phyloP scores from a whole-genome alignment of 1,139 yeast genomes.

The Sugiyamaella castrensis region DNA sequence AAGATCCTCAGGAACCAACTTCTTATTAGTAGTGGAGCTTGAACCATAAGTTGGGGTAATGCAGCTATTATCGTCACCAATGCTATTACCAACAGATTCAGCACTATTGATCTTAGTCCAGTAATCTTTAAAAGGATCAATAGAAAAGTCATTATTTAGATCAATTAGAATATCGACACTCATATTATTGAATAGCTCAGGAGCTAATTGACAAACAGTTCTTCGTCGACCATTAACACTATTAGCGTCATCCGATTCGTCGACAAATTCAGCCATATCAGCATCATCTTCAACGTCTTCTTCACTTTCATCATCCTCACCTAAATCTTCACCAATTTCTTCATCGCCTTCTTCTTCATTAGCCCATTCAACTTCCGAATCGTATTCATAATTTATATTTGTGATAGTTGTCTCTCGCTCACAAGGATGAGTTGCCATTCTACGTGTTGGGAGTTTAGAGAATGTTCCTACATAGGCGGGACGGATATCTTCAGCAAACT shows the following conservation, averaged over 20 bases:
- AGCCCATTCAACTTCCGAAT: slow-evolving; percentile 74
- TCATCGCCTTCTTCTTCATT: slow-evolving; percentile 54
- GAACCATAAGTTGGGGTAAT: neutral
- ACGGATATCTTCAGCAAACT: slow-evolving; percentile 77
- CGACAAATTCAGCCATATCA: slow-evolving; percentile 66
- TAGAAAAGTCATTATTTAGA: slow-evolving; percentile 43
- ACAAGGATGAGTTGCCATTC: slow-evolving; percentile 38
- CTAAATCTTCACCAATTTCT: slow-evolving; percentile 53
- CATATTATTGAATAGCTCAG: slow-evolving; percentile 21
- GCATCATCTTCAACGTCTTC: slow-evolving; percentile 36
- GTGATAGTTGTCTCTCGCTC: slow-evolving; percentile 29
- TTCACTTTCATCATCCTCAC: slow-evolving; percentile 25
- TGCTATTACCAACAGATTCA: neutral
- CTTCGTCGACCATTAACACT: slow-evolving; percentile 14
- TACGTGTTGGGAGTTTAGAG: slow-evolving; percentile 36
- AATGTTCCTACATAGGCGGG: slow-evolving; percentile 86
- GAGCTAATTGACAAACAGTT: slow-evolving; percentile 45
- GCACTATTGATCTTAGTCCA: slow-evolving; percentile 46
- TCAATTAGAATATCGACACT: slow-evolving; percentile 21
- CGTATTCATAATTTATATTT: slow-evolving; percentile 60
- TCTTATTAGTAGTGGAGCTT: slow-evolving; percentile 13
- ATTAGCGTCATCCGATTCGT: slow-evolving; percentile 39
- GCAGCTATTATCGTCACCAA: neutral
- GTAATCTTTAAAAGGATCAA: slow-evolving; percentile 61
- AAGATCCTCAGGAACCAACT: slow-evolving; percentile 23